Conservation (phyloP, 805 yeast species). For the Kuraishia borneana region DNA sequence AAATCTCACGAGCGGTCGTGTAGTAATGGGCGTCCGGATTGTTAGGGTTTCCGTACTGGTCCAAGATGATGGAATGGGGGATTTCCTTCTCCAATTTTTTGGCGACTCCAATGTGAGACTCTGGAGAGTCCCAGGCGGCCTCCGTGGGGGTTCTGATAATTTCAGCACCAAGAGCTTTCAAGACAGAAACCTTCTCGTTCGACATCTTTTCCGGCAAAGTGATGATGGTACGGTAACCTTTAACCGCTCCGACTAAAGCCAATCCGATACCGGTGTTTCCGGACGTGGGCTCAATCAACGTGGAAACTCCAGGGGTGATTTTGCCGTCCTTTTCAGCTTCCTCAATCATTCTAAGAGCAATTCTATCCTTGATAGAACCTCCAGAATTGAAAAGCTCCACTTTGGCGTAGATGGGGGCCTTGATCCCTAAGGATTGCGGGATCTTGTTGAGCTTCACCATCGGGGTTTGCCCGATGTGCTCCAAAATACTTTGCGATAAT, state of each 20-base stretch:
- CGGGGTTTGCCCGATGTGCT: slow-evolving; percentile 81
- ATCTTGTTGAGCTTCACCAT: slow-evolving; percentile 62
- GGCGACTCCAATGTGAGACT: slow-evolving; percentile 85
- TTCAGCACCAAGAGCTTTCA: slow-evolving; percentile 85
- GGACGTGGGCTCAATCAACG: slow-evolving; percentile 81
- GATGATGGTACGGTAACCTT: slow-evolving; percentile 78
- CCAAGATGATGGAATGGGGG: slow-evolving; percentile 75
- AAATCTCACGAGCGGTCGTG: slow-evolving; percentile 79
- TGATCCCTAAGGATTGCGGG: slow-evolving; percentile 67
- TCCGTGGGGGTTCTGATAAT: slow-evolving; percentile 86
- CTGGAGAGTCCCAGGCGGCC: slow-evolving; percentile 90
- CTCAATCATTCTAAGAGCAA: slow-evolving; percentile 77
- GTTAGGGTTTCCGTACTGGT: slow-evolving; percentile 69
- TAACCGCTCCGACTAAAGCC: slow-evolving; percentile 79
- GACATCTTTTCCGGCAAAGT: slow-evolving; percentile 90
- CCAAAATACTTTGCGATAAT: slow-evolving; percentile 44
- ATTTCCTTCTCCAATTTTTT: slow-evolving; percentile 69
- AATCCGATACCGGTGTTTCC: slow-evolving; percentile 90
- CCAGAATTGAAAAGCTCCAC: slow-evolving; percentile 82
- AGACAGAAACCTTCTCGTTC: slow-evolving; percentile 78
- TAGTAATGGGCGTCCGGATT: slow-evolving; percentile 79
- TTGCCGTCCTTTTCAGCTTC: slow-evolving; percentile 72
- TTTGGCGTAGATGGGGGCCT: slow-evolving; percentile 62
- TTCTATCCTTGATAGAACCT: slow-evolving; percentile 84
- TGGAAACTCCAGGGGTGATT: slow-evolving; percentile 68